Evolutionary conservation across 495 filamentous ascomycete genomes (phyloP).

Genomic region (Lineolata rhizophorae): DNA sequence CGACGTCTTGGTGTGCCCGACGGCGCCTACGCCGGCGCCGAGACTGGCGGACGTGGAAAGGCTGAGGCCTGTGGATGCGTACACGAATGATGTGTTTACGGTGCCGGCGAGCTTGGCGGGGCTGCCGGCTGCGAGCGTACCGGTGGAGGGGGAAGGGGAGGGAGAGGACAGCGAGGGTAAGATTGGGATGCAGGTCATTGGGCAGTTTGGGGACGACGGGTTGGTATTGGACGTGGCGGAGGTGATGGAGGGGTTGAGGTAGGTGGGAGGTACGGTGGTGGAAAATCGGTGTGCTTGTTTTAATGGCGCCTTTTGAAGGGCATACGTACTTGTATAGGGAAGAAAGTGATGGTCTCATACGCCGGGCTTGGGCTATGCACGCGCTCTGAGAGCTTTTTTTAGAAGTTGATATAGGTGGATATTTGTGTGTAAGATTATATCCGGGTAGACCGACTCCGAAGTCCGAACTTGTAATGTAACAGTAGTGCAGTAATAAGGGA

Average conservation of each 20-base stretch:
- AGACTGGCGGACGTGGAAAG: slow-evolving; percentile 24
- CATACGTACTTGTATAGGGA: too few species aligned
- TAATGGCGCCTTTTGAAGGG: too few species aligned
- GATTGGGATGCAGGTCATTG: slow-evolving; percentile 69
- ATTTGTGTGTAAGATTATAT: too few species aligned
- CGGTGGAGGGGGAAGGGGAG: slow-evolving; percentile 29
- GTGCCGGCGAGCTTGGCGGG: slow-evolving; percentile 88
- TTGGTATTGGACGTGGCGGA: slow-evolving; percentile 34
- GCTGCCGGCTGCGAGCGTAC: slow-evolving; percentile 71
- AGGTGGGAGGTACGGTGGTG: too few species aligned
- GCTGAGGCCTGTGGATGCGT: slow-evolving; percentile 32
- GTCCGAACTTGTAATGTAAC: too few species aligned
- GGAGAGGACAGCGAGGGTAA: slow-evolving; percentile 14
- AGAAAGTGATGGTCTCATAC: too few species aligned
- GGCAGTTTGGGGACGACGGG: slow-evolving; percentile 77
- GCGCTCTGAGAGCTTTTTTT: too few species aligned
- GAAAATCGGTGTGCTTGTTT: too few species aligned
- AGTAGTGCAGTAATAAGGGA: too few species aligned
- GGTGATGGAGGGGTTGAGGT: slow-evolving; percentile 15
- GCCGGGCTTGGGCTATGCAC: too few species aligned
- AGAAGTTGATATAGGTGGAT: too few species aligned
- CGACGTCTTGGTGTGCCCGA: slow-evolving; percentile 77
- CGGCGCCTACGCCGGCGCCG: slow-evolving; percentile 60
- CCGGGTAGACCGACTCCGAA: too few species aligned
- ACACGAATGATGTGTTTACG: slow-evolving; percentile 87